A percentile compares a stretch with the other conserved stretches of the same genome.
Conservation (phyloP, 352 stramenopile species). For the Globisporangium barbulae region DNA sequence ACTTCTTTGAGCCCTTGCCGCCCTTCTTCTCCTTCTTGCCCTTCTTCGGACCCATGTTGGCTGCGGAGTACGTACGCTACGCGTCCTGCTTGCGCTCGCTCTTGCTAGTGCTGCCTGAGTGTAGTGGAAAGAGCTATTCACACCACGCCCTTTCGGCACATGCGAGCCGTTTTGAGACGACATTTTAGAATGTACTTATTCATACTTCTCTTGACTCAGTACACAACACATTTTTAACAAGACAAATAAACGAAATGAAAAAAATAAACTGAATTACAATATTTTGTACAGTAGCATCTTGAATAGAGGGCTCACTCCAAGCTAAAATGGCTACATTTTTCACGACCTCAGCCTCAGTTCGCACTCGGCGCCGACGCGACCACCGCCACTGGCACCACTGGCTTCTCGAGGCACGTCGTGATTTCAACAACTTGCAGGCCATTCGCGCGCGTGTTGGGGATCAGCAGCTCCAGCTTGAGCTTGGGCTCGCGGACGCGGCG, state of each 20-base stretch:
- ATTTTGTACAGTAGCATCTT: not conserved
- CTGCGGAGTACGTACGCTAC: no score
- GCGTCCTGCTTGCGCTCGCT: not conserved
- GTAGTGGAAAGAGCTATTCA: not conserved
- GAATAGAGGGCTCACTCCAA: not conserved
- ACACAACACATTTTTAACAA: no score
- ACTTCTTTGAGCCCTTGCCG: conserved; percentile 44
- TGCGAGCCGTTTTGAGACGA: no score
- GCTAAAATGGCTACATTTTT: not conserved
- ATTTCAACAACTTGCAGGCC: not conserved
- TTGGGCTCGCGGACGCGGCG: not conserved
- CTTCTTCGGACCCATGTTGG: conserved; percentile 64
- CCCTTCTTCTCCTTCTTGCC: conserved; percentile 67
- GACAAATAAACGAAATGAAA: not conserved
- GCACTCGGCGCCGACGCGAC: not conserved
- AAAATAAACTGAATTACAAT: not conserved
- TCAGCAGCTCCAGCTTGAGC: not conserved
- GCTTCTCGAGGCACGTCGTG: not conserved
- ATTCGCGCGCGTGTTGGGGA: not conserved
- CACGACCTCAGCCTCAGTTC: not conserved
- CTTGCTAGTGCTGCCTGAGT: not conserved
- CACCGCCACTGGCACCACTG: not conserved
- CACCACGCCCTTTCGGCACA: not conserved
- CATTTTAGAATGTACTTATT: no score
- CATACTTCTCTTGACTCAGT: no score